These are phyloP conservation scores for Chenopodium album DNA, from an alignment of 148 eudicot species.

Conservation along the genomic window DNA sequence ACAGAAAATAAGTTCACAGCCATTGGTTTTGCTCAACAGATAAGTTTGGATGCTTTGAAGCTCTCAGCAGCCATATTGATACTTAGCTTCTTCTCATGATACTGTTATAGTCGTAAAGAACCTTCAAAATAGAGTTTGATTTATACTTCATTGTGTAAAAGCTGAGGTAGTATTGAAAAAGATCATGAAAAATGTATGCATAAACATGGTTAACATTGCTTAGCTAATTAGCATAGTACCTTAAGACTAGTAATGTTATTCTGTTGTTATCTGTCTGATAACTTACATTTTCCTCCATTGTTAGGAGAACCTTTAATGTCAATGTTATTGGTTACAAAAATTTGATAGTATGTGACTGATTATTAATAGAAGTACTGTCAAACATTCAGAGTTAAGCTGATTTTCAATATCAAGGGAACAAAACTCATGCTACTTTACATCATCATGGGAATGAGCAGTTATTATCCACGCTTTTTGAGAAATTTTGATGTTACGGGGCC, in stretches of 20 bases:
- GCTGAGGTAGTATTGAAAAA: neutral
- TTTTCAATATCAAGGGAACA: too few species aligned
- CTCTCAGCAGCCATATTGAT: neutral
- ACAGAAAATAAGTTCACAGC: constrained; percentile 14
- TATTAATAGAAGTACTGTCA: too few species aligned
- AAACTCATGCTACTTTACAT: too few species aligned
- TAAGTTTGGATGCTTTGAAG: constrained; percentile 3
- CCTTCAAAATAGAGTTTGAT: neutral
- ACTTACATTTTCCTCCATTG: neutral
- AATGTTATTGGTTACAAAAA: too few species aligned
- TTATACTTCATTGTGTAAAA: neutral
- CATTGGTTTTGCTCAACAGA: neutral
- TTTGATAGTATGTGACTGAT: too few species aligned
- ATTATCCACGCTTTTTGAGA: too few species aligned
- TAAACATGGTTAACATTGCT: neutral
- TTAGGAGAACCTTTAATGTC: neutral
- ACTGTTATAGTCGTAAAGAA: neutral
- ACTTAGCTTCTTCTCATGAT: neutral
- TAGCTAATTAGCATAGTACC: neutral
- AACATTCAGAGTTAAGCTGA: too few species aligned
- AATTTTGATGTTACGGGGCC: too few species aligned
- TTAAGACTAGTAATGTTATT: neutral
- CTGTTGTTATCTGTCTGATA: neutral
- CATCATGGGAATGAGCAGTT: too few species aligned
- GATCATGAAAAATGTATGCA: constrained; percentile 7